phyloP scores from a whole-genome alignment of 306 rosid species.

The Castanopsis chinensis region DNA sequence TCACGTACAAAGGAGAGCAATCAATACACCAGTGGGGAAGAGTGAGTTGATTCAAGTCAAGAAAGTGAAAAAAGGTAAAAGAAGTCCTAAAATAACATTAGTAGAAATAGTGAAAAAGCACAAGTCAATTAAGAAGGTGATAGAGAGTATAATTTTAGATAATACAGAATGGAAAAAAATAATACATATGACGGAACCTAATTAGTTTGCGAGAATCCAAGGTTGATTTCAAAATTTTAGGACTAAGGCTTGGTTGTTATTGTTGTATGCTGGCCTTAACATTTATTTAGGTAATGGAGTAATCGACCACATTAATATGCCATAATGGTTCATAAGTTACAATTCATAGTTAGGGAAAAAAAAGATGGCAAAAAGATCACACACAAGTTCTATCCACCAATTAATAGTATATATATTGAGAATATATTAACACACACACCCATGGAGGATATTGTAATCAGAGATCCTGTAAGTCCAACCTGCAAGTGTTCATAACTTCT shows the following conservation, averaged over 20 bases:
- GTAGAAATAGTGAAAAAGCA: too few relatives aligned
- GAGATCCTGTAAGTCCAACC: constrained; percentile 49
- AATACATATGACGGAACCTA: too few relatives aligned
- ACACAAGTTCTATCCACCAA: background rate
- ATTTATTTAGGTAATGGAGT: background rate
- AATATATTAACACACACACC: background rate
- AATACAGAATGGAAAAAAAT: too few relatives aligned
- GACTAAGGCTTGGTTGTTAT: background rate
- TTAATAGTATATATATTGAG: background rate
- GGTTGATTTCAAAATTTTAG: too few relatives aligned
- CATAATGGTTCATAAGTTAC: background rate
- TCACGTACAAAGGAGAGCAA: too few relatives aligned
- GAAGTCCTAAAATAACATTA: too few relatives aligned
- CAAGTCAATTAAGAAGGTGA: too few relatives aligned
- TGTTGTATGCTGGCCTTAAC: background rate
- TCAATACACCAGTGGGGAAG: too few relatives aligned
- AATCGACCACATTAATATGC: background rate
- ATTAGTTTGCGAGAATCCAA: too few relatives aligned
- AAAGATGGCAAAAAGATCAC: background rate
- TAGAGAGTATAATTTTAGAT: too few relatives aligned
- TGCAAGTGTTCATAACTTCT: constrained; percentile 91
- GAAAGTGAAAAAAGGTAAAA: too few relatives aligned
- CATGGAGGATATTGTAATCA: background rate
- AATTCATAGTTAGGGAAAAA: background rate
- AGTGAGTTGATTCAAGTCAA: too few relatives aligned